A percentile compares a stretch with the other conserved stretches of the same genome.
Conservation (phyloP, 139 green algal species). For the Marvania coccoides region DNA sequence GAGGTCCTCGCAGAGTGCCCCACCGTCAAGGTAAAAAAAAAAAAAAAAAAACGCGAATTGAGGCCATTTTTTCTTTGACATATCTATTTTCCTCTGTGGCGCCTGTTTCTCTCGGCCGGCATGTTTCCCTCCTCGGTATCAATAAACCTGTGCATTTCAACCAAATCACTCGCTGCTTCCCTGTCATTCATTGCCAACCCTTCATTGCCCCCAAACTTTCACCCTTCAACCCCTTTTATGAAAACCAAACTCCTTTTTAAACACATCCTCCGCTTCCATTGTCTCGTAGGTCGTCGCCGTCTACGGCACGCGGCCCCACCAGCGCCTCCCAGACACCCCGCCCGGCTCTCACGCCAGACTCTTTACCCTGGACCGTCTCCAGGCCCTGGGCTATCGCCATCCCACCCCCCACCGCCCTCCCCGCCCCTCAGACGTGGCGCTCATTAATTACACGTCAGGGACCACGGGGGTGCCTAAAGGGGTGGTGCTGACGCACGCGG, state of each 20-base stretch:
- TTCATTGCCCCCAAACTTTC: too few species aligned
- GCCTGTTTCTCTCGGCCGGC: too few species aligned
- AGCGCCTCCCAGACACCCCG: conserved; percentile 44
- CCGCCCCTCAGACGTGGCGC: conserved; percentile 63
- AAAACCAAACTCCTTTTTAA: too few species aligned
- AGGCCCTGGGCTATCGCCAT: conserved; percentile 54
- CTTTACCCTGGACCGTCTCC: conserved; percentile 55
- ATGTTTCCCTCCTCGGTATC: too few species aligned
- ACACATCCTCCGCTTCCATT: neutral
- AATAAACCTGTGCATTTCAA: too few species aligned
- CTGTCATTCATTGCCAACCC: too few species aligned
- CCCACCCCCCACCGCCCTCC: conserved; percentile 72
- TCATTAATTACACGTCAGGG: conserved; percentile 95
- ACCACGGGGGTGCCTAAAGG: conserved; percentile 85
- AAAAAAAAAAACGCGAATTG: too few species aligned
- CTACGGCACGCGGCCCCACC: conserved; percentile 19
- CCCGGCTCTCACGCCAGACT: conserved; percentile 26
- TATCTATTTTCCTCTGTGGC: too few species aligned
- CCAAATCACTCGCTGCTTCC: too few species aligned
- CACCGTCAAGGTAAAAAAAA: too few species aligned
- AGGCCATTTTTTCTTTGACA: too few species aligned
- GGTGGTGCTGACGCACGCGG: conserved; percentile 73
- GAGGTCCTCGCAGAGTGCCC: conserved; percentile 58
- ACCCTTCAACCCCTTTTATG: too few species aligned
- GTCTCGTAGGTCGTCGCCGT: conserved; percentile 23